These are phyloP conservation scores for Trichoderma reesei DNA, from an alignment of 495 filamentous ascomycete genomes.

Conservation along the genomic window DNA sequence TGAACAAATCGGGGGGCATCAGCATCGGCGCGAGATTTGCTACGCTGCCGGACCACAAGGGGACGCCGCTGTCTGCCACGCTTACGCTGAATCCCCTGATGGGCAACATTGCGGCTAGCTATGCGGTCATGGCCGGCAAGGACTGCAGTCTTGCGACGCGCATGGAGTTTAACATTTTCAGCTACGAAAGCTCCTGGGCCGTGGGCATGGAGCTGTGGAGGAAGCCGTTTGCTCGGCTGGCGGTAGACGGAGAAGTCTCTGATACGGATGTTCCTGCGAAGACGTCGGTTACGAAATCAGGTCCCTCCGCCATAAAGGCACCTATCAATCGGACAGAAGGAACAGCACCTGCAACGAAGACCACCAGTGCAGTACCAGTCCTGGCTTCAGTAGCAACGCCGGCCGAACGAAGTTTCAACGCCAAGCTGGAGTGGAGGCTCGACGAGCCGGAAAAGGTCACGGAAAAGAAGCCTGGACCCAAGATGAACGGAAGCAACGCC, in stretches of 20 bases:
- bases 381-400: slow-evolving; percentile 18
- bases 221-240: slow-evolving; percentile 33
- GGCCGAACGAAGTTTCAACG: slow-evolving; percentile 40
- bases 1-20: slow-evolving; percentile 82
- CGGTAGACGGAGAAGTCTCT: slow-evolving; percentile 29
- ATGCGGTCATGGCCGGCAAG: slow-evolving; percentile 74
- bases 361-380: slow-evolving; percentile 10
- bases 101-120: slow-evolving; percentile 81
- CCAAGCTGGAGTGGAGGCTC: slow-evolving; percentile 45
- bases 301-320: neutral
- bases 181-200: slow-evolving; percentile 88
- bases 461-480: slow-evolving; percentile 3
- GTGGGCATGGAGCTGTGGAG: slow-evolving; percentile 87
- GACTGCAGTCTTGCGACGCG: slow-evolving; percentile 76
- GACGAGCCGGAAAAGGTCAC: slow-evolving; percentile 28
- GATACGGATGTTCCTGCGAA: slow-evolving; percentile 2
- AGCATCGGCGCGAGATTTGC: slow-evolving; percentile 74
- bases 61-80: slow-evolving; percentile 84
- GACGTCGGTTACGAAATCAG: neutral
- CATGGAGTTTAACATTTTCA: slow-evolving; percentile 97
- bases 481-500: slow-evolving; percentile 11
- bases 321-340: neutral
- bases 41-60: slow-evolving; percentile 77
- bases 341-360: neutral
- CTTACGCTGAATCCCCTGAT: slow-evolving; percentile 86